Conservation (phyloP, 352 stramenopile genomes). For the Phytophthora melonis region DNA sequence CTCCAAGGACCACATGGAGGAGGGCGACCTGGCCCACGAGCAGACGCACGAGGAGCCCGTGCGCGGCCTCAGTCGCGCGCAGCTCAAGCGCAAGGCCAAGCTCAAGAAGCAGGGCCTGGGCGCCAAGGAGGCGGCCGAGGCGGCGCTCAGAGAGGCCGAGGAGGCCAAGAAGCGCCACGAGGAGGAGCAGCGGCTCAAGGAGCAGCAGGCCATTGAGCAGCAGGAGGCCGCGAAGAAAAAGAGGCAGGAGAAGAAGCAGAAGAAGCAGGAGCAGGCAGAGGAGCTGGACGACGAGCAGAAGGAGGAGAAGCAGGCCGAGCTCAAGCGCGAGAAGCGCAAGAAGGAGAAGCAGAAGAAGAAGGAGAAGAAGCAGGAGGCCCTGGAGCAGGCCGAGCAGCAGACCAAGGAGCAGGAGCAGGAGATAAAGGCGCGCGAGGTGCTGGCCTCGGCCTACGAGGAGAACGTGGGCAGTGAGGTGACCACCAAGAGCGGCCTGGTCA, state of each 20-base stretch:
- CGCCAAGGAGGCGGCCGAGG: constrained; percentile 36
- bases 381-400: constrained; percentile 44
- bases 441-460: constrained; percentile 65
- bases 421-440: constrained; percentile 50
- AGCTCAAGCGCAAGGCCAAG: constrained; percentile 82
- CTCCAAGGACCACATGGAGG: constrained; percentile 73
- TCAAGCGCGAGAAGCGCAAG: constrained; percentile 50
- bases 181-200: constrained; percentile 28
- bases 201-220: constrained; percentile 17
- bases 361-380: constrained; percentile 48
- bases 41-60: constrained; percentile 49
- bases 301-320: constrained; percentile 24
- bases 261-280: constrained; percentile 34
- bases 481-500: constrained; percentile 60
- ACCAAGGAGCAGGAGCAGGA: constrained; percentile 37
- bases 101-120: constrained; percentile 69
- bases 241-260: constrained; percentile 37
- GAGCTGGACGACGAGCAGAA: constrained; percentile 25
- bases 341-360: constrained; percentile 44
- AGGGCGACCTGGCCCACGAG: constrained; percentile 54
- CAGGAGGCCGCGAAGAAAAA: constrained; percentile 35
- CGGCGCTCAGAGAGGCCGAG: constrained; percentile 41
- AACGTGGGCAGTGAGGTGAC: constrained; percentile 62
- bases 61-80: constrained; percentile 68
- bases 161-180: constrained; percentile 43